These are phyloP conservation scores for Xylariales sp. DNA, from an alignment of 2,329 filamentous ascomycete genomes.

Conservation along the genomic window DNA sequence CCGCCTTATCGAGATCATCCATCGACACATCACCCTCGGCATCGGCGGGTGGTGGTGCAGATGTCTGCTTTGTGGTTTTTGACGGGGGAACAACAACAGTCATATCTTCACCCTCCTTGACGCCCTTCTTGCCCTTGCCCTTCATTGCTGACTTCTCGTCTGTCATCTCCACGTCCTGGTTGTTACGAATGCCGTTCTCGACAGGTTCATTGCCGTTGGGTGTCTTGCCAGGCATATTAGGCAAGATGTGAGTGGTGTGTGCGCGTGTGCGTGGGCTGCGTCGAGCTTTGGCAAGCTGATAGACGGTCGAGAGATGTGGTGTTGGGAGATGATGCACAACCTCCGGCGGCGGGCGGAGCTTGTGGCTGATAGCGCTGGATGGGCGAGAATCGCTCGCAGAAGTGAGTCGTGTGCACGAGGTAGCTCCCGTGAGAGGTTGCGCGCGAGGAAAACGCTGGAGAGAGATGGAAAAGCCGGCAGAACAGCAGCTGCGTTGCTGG, in stretches of 20 bases:
- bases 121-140: slow-evolving; percentile 59
- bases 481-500: too few relatives aligned
- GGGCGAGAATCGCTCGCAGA: too few relatives aligned
- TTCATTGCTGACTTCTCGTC: slow-evolving; percentile 58
- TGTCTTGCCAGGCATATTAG: slow-evolving; percentile 67
- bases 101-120: slow-evolving; percentile 72
- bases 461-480: too few relatives aligned
- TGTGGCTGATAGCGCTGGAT: too few relatives aligned
- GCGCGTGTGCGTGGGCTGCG: slow-evolving; percentile 6
- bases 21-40: slow-evolving; percentile 68
- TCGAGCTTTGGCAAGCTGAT: slow-evolving; percentile 7
- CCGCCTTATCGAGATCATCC: slow-evolving; percentile 53
- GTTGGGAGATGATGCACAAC: too few relatives aligned
- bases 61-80: slow-evolving; percentile 57
- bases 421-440: too few relatives aligned
- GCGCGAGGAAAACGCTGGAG: too few relatives aligned
- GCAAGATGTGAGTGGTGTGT: slow-evolving; percentile 1
- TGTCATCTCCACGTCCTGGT: slow-evolving; percentile 69
- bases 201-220: slow-evolving; percentile 68
- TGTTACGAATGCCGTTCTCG: slow-evolving; percentile 63
- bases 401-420: too few relatives aligned
- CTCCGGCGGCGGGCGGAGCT: too few relatives aligned
- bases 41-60: slow-evolving; percentile 52
- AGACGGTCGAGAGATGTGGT: slow-evolving; percentile 11
- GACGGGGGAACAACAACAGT: slow-evolving; percentile 74